Evolutionary conservation across 352 stramenopile species (phyloP), one percentile per base, ranked within the genome.

Genomic region (Phytophthora tentaculata): DNA sequence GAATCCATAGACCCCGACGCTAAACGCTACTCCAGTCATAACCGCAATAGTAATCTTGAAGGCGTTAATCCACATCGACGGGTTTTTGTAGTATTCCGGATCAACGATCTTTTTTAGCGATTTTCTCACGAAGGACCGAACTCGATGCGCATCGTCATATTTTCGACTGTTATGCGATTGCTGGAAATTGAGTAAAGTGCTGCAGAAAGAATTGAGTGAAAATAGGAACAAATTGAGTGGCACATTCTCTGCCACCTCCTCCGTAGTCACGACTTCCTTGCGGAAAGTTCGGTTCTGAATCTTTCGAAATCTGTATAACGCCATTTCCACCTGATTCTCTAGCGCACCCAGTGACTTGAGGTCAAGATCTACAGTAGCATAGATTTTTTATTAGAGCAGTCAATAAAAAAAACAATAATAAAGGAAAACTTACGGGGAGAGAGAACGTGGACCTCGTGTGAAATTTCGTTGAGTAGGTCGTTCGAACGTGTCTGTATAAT

Each of bases 171-270:
- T 93, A 69, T 89, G 79, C 1, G 53, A 71, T 17, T 78, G 67
- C 57, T 90, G 78, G 66, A 92, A 94, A 23, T 76, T 72, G 51
- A 92, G 78, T 24, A 94, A 66, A 24, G 81, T 90, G 44, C 74
- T 82, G 75, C 86, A 94, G 56, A 92, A 90, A 13, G 86, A 92
- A 57, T 94, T 86, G 43, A 94, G 72, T 43, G 85, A 91, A 47
- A 92, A 94, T 7, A 92, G 64, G 61, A 93, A 92, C 8, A 93
- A 57, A 58, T 90, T 91, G 3, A 93, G 76, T 13, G 84, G 82
- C 6, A 91, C 80, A 59, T 92, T 92, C 35, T 81, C 82, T 52
- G 83, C 81, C 14, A 93, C 71, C 23, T 91, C 81, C 43, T 84
- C 81, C 14, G 69, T 53, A 3, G 76, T 87, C 17, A 85, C 75